These are phyloP conservation scores for Diaporthe batatas DNA, from an alignment of 2,329 filamentous ascomycete species.

Conservation along the genomic window DNA sequence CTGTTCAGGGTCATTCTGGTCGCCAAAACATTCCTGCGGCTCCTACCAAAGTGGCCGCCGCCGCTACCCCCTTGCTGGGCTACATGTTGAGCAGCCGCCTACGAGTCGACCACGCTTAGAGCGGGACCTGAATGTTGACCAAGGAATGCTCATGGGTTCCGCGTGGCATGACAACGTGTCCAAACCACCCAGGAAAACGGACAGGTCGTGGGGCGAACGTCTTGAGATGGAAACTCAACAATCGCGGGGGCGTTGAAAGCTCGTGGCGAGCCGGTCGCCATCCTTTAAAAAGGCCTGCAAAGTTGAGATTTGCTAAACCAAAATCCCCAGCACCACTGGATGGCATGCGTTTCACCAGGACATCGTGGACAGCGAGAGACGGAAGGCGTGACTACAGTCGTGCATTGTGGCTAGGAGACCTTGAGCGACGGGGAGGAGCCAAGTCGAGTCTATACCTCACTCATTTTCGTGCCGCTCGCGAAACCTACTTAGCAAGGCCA, in stretches of 20 bases:
- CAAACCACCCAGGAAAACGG: too few relatives aligned
- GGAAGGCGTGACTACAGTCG: not conserved
- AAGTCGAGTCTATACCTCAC: not conserved
- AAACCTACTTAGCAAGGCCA: not conserved
- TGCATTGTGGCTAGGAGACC: not conserved
- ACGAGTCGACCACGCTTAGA: too few relatives aligned
- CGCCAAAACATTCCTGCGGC: too few relatives aligned
- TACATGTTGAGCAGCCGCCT: too few relatives aligned
- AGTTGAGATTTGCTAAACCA: too few relatives aligned
- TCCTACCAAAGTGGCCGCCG: not conserved
- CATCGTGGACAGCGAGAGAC: not conserved
- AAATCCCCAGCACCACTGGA: not conserved
- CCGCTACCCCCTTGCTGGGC: not conserved
- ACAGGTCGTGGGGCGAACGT: not conserved
- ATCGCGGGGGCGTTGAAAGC: not conserved
- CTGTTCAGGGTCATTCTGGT: not conserved
- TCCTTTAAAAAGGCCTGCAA: not conserved
- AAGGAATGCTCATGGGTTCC: not conserved
- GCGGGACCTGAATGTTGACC: too few relatives aligned
- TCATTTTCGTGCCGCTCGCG: not conserved
- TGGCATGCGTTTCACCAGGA: not conserved
- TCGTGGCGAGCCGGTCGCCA: not conserved
- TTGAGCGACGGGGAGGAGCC: not conserved
- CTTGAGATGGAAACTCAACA: not conserved
- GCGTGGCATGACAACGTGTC: not conserved